phyloP scores from a whole-genome alignment of 73 alveolate species.

The Tetrahymena malaccensis region DNA sequence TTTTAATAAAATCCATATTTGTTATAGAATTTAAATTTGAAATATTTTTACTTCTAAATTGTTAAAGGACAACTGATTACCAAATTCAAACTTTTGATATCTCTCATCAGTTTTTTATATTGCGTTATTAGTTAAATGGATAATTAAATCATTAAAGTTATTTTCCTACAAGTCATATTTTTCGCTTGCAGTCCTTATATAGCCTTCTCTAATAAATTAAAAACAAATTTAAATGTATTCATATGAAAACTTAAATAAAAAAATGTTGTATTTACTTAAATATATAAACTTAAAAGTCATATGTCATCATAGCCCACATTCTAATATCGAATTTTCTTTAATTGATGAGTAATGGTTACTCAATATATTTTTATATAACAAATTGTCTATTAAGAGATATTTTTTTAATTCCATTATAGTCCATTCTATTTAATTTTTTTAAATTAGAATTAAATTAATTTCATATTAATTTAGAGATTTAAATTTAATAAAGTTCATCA shows the following conservation, averaged over 20 bases:
- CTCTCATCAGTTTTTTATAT: constrained; percentile 64
- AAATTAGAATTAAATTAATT: neutral
- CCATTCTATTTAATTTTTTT: constrained; percentile 26
- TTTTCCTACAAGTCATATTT: constrained; percentile 43
- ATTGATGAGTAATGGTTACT: constrained; percentile 69
- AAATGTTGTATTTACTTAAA: constrained; percentile 30
- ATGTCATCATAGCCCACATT: constrained; percentile 84
- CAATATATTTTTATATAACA: constrained; percentile 76
- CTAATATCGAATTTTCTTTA: constrained; percentile 85
- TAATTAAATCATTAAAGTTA: constrained; percentile 45
- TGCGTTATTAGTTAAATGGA: constrained; percentile 78
- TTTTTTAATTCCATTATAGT: constrained; percentile 1
- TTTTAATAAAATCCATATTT: no score
- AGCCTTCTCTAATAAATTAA: constrained; percentile 81
- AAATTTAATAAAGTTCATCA: no score
- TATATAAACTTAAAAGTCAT: constrained; percentile 62
- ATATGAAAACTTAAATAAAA: no score
- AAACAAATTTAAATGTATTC: constrained; percentile 51
- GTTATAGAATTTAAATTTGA: no score
- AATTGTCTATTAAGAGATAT: constrained; percentile 17
- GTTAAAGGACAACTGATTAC: constrained; percentile 75
- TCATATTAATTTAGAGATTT: neutral
- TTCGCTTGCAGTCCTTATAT: constrained; percentile 79
- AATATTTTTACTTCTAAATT: constrained; percentile 41
- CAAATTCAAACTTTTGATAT: constrained; percentile 85